Conservation (phyloP, 140 eudicot species). For the Oenanthe javanica region DNA sequence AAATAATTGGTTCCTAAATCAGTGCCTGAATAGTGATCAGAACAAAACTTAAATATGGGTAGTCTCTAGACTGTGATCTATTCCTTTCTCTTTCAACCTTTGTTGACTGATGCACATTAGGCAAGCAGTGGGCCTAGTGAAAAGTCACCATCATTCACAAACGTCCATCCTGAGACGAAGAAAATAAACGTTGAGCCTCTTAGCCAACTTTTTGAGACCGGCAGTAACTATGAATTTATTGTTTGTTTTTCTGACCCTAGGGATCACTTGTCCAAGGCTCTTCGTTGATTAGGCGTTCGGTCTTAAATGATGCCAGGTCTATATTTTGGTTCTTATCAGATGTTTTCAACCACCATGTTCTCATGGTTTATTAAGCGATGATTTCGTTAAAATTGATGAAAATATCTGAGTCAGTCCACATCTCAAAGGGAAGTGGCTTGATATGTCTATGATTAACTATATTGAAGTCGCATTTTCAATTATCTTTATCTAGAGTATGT, state of each 20-base stretch:
- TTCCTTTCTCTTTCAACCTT: conserved; percentile 2
- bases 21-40: conserved; percentile 2
- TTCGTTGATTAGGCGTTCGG: neutral
- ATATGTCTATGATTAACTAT: no score
- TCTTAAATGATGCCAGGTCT: neutral
- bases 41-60: neutral
- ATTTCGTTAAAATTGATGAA: neutral
- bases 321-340: neutral
- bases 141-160: conserved; percentile 4
- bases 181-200: conserved; percentile 6
- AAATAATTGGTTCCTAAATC: neutral
- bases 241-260: neutral
- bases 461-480: no score
- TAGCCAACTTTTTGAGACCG: neutral
- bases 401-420: neutral
- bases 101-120: conserved; percentile 6
- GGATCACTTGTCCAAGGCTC: neutral
- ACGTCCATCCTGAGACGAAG: neutral
- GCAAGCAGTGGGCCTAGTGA: neutral
- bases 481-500: neutral
- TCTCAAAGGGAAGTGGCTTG: neutral
- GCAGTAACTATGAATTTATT: neutral
- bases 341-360: neutral
- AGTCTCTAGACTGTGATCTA: neutral
- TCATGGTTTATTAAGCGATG: neutral